Conservation (phyloP, 2,329 filamentous ascomycete genomes). For the Ceratocystiopsis brevicomis region DNA sequence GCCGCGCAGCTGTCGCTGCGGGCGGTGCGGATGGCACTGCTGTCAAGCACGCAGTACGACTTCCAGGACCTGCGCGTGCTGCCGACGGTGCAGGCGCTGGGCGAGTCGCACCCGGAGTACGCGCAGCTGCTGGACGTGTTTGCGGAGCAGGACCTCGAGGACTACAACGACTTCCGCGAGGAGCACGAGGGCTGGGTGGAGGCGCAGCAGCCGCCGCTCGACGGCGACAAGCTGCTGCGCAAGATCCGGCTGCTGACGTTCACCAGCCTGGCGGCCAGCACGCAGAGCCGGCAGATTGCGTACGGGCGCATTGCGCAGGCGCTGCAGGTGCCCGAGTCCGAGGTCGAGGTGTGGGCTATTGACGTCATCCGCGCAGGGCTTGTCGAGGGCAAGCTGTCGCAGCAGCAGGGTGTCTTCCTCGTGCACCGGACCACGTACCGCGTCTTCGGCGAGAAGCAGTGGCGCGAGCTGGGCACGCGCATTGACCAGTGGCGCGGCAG, state of each 20-base stretch:
- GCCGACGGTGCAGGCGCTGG: conserved; percentile 67
- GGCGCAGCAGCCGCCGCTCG: conserved; percentile 40
- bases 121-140: conserved; percentile 92
- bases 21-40: conserved; percentile 34
- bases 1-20: conserved; percentile 41
- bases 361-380: conserved; percentile 91
- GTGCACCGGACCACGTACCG: conserved; percentile 93
- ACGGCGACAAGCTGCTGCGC: conserved; percentile 59
- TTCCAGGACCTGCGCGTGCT: conserved; percentile 71
- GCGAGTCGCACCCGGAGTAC: conserved; percentile 65
- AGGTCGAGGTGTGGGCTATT: conserved; percentile 97
- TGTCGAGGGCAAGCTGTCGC: conserved; percentile 89
- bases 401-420: conserved; percentile 81
- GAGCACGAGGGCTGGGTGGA: conserved; percentile 77
- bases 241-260: conserved; percentile 96
- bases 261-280: conserved; percentile 68
- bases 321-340: conserved; percentile 61
- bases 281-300: conserved; percentile 68
- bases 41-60: conserved; percentile 39
- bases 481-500: conserved; percentile 83
- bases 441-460: conserved; percentile 95
- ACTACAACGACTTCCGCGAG: conserved; percentile 88
- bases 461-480: conserved; percentile 79
- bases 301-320: conserved; percentile 72
- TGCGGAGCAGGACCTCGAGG: conserved; percentile 80